Base-by-base conservation (phyloP, 73 alveolate species). In the Paramecium sexaurelia region DNA sequence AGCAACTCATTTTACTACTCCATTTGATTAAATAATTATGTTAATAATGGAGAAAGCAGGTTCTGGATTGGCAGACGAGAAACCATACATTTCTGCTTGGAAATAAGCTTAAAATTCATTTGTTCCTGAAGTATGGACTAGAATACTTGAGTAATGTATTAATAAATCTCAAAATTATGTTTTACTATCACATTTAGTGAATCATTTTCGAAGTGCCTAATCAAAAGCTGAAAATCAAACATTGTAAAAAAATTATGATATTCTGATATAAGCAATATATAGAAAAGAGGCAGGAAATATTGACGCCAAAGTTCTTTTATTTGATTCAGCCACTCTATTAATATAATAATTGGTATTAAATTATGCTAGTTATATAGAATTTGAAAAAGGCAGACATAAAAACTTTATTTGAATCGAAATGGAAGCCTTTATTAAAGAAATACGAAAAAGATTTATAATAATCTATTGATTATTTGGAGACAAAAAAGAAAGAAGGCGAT, bases 41-140 rank as follows among this genome's bases (percentile, higher is more conserved):
- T 78, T 40, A 78, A 39, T 78, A 41, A 41, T 78, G 90, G 90
- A 78, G 51, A 78, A 43, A 24, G 90, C 90, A 37, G 90, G 90
- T 17, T 45, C 68, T 10, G 90, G 90, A 40, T 78, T 78, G 32
- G 22, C 17, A 9, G 55, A 78, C 41, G 90, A 78, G 20, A 78
- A 45, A 78, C 73, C 73, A 13, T 78, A 78, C 15, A 41, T 78
- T 78, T 22, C 33, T 2, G 90, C 90, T 3, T 43, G 71, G 68
- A 22, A 39, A 78, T 37, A 78, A 41, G 43, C 75, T 26, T 78
- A 78, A 78, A 11, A 1, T 37, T 24, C 33, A 5, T 78, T 78
- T 15, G 7, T 19, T 0, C 68, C 57, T 13, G 55, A 78, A 9
- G 90, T 45, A 3, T 78, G 90, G 90, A 37, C 73, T 20, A 78